Conservation (phyloP, 2,329 filamentous ascomycete species). For the Pyrenochaeta sp. region DNA sequence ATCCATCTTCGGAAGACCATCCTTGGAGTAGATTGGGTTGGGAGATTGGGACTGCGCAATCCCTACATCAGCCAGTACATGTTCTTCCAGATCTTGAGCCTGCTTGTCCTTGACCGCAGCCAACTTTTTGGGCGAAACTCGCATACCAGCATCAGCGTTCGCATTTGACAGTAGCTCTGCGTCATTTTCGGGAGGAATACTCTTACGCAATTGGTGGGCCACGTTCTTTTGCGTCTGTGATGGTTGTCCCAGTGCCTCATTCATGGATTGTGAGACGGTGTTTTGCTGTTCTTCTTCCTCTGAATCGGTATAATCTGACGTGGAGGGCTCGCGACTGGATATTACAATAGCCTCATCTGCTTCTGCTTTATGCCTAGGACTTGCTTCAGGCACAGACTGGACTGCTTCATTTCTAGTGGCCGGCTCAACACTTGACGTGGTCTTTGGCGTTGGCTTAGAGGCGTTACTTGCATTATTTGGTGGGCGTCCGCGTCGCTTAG, state of each 20-base stretch:
- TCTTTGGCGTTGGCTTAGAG: background rate
- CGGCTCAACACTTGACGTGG: background rate
- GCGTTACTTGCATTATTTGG: background rate
- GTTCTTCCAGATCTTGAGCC: background rate
- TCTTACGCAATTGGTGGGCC: background rate
- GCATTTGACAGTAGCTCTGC: background rate
- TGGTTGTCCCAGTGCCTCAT: background rate
- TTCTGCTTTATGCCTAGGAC: background rate
- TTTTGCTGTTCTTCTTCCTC: constrained; percentile 6
- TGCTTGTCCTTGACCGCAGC: background rate
- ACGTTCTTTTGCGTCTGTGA: background rate
- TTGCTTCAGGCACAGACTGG: background rate
- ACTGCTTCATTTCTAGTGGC: background rate
- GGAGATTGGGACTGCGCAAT: background rate
- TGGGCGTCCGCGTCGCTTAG: background rate
- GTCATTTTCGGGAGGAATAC: background rate
- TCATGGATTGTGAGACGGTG: background rate
- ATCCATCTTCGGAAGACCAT: background rate
- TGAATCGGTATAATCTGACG: constrained; percentile 7
- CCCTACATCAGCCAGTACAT: background rate
- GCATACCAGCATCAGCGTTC: background rate
- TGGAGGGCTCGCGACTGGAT: constrained; percentile 13
- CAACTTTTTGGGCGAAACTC: too few species aligned
- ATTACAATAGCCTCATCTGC: constrained; percentile 11
- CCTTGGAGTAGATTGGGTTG: background rate